phyloP scores from a whole-genome alignment of 2,329 filamentous ascomycete species.

The Pseudogymnoascus sp. region DNA sequence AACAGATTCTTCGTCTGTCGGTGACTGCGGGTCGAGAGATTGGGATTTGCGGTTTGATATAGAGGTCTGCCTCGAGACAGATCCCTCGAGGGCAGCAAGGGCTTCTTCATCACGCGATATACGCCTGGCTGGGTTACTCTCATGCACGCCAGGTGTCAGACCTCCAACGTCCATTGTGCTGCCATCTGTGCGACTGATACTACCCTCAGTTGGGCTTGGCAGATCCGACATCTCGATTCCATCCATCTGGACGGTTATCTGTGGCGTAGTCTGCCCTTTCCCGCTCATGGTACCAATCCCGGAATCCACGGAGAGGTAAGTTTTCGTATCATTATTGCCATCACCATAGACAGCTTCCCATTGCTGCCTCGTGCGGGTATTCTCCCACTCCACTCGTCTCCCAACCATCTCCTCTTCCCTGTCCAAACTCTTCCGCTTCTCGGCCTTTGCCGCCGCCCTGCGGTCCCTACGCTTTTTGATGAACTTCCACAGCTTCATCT shows the following conservation, averaged over 20 bases:
- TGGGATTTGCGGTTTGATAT: not conserved
- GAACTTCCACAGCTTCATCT: slow-evolving; percentile 79
- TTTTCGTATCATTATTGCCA: slow-evolving; percentile 11
- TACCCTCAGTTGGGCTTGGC: slow-evolving; percentile 18
- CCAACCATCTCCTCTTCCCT: slow-evolving; percentile 66
- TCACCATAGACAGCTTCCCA: slow-evolving; percentile 68
- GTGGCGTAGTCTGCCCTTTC: slow-evolving; percentile 31
- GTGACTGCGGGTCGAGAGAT: not conserved
- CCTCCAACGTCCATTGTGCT: slow-evolving; percentile 2
- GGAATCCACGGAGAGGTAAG: slow-evolving; percentile 21
- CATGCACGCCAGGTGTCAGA: slow-evolving; percentile 8
- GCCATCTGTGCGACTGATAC: not conserved
- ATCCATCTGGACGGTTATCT: slow-evolving; percentile 34
- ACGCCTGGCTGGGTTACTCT: slow-evolving; percentile 5
- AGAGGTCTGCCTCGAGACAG: slow-evolving; percentile 14
- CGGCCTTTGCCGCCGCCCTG: slow-evolving; percentile 44
- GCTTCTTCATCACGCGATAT: slow-evolving; percentile 11
- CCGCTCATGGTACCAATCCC: slow-evolving; percentile 39
- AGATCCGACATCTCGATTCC: slow-evolving; percentile 51
- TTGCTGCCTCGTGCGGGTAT: slow-evolving; percentile 52
- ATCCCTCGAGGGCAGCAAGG: slow-evolving; percentile 19
- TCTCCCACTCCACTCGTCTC: slow-evolving; percentile 56
- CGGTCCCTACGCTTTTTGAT: slow-evolving; percentile 57
- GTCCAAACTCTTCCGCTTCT: slow-evolving; percentile 48
- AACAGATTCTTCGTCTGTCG: not conserved